Base-by-base conservation (phyloP, 257 asterid genomes). In the Nicotiana attenuata region DNA sequence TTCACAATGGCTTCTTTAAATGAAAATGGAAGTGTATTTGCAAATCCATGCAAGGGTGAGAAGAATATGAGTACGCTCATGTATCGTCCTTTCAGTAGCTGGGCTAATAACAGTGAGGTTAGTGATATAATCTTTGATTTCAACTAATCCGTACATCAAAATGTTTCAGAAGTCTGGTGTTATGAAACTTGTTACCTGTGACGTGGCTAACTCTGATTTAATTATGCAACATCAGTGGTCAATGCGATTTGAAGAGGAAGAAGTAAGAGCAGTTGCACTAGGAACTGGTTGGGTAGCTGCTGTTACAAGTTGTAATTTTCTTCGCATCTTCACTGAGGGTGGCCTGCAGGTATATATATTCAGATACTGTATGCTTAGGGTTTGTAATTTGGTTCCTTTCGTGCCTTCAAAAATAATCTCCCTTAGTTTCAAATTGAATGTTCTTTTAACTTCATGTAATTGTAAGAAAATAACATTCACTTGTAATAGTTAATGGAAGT, bases 31-130 rank as follows among this genome's bases (percentile, higher is more conserved):
- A 82, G 97, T 84, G 96, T 88, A 81, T 90, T 94, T 88, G 98
- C 99, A 80, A 96, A 96, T 89, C 98, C 97, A 77, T 90, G 98
- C 92, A 96, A 94, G 91, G 98, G 98, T 66, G 98, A 93, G 86
- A 96, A 94, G 92, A 91, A 89, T 82, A 89, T 93, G 98, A 96
- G 98, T 85, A 94, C 97, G 4, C 98, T 96, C 71, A 93, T 94
- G 97, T 96, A 93, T 88, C 92, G 97, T 15, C 98, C 99, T 80
- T 94, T 94, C 77, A 87, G 97, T 87, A 92, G 97, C 88, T 96
- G 98, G 98, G 98, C 97, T 80, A 93, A 88, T 88, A 93, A 94
- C 87, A 96, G 98, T 66, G 99, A 96, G 98, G 99, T 94, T 78
- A 81, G 55, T 41, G 63, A 29, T 47, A 78, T 38, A 26, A 16